Conservation (phyloP, 1,284 basidiomycete genomes). For the Takashimella koratensis region DNA sequence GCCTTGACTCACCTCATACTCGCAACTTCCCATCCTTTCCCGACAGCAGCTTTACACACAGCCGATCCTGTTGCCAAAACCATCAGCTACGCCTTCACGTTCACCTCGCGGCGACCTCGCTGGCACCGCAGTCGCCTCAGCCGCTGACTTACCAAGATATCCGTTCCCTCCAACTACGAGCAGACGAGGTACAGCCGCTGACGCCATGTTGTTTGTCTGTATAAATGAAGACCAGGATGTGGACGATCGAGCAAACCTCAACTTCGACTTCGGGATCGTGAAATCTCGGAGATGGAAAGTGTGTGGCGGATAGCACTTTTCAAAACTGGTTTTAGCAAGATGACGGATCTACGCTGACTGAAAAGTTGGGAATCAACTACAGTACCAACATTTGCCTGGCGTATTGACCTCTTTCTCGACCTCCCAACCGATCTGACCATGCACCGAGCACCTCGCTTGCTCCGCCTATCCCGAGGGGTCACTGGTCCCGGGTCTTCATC, state of each 20-base stretch:
- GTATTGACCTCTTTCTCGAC: too few species aligned
- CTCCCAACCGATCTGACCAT: background rate
- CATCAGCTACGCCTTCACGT: background rate
- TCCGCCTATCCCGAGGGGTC: background rate
- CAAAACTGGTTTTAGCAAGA: background rate
- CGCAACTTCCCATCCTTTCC: slow-evolving; percentile 77
- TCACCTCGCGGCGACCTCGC: background rate
- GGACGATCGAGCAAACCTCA: background rate
- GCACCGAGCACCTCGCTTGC: slow-evolving; percentile 12
- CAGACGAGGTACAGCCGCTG: slow-evolving; percentile 48
- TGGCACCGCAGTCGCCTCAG: background rate
- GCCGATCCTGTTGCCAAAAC: slow-evolving; percentile 67
- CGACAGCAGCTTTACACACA: slow-evolving; percentile 79
- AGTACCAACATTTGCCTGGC: too few species aligned
- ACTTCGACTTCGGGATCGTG: background rate
- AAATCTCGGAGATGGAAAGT: background rate
- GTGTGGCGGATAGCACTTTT: background rate
- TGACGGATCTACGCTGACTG: background rate
- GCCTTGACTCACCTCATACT: slow-evolving; percentile 75
- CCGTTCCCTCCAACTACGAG: slow-evolving; percentile 93
- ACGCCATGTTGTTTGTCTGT: background rate
- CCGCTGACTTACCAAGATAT: slow-evolving; percentile 83
- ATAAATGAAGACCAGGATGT: background rate
- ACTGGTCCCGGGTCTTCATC: slow-evolving; percentile 34
- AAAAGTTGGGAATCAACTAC: background rate